Evolutionary conservation across 495 filamentous ascomycete genomes (phyloP).

Genomic region (Neurospora hispaniola): DNA sequence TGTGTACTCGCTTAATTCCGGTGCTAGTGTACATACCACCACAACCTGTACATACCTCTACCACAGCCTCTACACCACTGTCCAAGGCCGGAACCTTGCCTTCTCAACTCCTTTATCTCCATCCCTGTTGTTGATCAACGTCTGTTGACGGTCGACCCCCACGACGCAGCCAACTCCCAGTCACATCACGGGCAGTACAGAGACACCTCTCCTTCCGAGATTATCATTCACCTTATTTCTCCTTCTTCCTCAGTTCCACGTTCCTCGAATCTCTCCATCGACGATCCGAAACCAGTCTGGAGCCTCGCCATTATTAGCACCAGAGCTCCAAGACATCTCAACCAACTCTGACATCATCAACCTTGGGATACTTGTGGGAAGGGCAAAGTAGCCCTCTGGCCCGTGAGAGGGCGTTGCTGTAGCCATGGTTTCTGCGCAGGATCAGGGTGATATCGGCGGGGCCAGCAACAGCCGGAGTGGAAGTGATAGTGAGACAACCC

Average conservation of each 20-base stretch:
- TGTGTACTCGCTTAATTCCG: neutral
- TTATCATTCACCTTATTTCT: neutral
- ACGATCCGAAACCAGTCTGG: neutral
- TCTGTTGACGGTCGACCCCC: neutral
- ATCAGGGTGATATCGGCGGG: neutral
- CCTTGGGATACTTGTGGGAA: neutral
- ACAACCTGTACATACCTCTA: neutral
- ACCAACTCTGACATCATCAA: neutral
- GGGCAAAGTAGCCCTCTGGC: neutral
- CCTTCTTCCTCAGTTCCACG: neutral
- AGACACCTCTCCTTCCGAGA: neutral
- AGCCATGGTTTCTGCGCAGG: neutral
- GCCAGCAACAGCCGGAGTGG: neutral
- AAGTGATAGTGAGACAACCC: neutral
- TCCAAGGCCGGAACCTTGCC: neutral
- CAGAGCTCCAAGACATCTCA: neutral
- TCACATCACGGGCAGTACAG: neutral
- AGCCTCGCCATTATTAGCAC: neutral
- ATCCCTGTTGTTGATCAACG: neutral
- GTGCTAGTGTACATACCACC: neutral
- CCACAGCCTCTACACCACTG: neutral
- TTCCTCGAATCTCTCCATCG: neutral
- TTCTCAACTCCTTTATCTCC: neutral
- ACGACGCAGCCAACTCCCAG: neutral
- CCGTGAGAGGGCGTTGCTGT: neutral